These are phyloP conservation scores for Ceratobasidium papillatum DNA, from an alignment of 1,284 basidiomycete genomes.

Conservation along the genomic window DNA sequence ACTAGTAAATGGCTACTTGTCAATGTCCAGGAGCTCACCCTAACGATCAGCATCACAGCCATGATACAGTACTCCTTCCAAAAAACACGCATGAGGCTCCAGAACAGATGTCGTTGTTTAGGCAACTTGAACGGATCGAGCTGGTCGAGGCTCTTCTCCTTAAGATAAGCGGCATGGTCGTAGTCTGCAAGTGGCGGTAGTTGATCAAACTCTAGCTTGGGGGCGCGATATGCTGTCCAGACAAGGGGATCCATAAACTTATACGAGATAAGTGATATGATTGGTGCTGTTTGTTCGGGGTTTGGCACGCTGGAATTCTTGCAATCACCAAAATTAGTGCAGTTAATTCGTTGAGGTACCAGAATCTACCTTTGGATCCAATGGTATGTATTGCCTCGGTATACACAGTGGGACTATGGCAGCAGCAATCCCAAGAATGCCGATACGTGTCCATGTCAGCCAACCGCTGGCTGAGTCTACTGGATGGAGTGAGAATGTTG, in stretches of 20 bases:
- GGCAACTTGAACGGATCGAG: constrained; percentile 42
- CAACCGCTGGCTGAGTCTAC: constrained; percentile 39
- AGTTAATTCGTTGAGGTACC: too few relatives aligned
- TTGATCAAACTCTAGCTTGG: constrained; percentile 43
- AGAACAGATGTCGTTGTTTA: constrained; percentile 41
- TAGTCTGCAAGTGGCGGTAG: constrained; percentile 44
- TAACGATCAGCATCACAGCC: constrained; percentile 1
- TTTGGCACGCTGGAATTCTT: constrained; percentile 45
- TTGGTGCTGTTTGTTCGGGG: constrained; percentile 55
- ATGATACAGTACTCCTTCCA: constrained; percentile 38
- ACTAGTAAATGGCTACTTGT: too few relatives aligned
- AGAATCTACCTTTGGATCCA: constrained; percentile 49
- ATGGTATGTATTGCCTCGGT: constrained; percentile 42
- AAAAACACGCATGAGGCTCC: constrained; percentile 43
- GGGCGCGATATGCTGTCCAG: constrained; percentile 43
- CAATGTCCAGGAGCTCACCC: background rate
- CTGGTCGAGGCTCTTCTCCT: background rate
- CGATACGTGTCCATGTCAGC: constrained; percentile 44
- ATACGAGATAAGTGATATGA: constrained; percentile 50
- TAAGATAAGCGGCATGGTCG: constrained; percentile 42
- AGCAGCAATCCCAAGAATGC: constrained; percentile 42
- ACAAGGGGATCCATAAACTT: constrained; percentile 52
- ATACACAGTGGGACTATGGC: constrained; percentile 44
- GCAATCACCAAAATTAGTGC: too few relatives aligned
- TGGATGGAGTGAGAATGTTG: constrained; percentile 39